Evolutionary conservation across 495 filamentous ascomycete genomes (phyloP).

Genomic region (Chaetomium cochliodes): DNA sequence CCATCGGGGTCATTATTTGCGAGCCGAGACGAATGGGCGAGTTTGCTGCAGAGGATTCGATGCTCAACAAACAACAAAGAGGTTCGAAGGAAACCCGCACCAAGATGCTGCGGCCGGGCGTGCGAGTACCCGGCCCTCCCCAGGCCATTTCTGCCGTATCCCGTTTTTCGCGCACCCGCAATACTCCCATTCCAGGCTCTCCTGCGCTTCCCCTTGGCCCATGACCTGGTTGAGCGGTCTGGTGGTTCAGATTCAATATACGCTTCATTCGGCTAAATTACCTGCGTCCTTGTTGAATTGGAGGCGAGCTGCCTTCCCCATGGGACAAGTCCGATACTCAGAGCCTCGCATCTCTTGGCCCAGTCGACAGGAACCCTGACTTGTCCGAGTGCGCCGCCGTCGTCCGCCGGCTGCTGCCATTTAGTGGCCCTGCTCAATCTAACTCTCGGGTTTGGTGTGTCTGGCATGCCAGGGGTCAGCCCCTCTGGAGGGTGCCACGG

Average conservation of each 20-base stretch:
- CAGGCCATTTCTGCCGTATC: not conserved
- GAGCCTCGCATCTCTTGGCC: slow-evolving; percentile 25
- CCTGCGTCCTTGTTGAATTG: slow-evolving; percentile 28
- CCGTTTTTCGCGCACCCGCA: slow-evolving; percentile 6
- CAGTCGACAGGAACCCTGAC: slow-evolving; percentile 6
- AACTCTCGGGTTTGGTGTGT: not conserved
- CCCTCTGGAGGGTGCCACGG: not conserved
- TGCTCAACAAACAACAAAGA: not conserved
- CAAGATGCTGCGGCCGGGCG: slow-evolving; percentile 18
- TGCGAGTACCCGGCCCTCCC: slow-evolving; percentile 13
- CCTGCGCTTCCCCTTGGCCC: slow-evolving; percentile 19
- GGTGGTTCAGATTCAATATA: slow-evolving; percentile 32
- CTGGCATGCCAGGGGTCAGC: not conserved
- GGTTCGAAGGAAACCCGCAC: not conserved
- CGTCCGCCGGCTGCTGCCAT: slow-evolving; percentile 15
- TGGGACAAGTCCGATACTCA: slow-evolving; percentile 16
- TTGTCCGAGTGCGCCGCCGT: not conserved
- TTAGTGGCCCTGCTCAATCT: slow-evolving; percentile 11
- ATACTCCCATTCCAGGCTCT: slow-evolving; percentile 21
- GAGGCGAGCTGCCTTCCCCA: slow-evolving; percentile 21
- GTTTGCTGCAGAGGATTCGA: not conserved
- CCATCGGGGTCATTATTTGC: slow-evolving; percentile 24
- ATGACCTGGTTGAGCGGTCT: slow-evolving; percentile 36
- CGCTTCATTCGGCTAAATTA: slow-evolving; percentile 38
- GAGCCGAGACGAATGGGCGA: slow-evolving; percentile 16